Percentiles rank a stretch among this genome's conserved stretches.
Conservation (phyloP, 164 flowering plant species). For the Kingdonia uniflora region DNA sequence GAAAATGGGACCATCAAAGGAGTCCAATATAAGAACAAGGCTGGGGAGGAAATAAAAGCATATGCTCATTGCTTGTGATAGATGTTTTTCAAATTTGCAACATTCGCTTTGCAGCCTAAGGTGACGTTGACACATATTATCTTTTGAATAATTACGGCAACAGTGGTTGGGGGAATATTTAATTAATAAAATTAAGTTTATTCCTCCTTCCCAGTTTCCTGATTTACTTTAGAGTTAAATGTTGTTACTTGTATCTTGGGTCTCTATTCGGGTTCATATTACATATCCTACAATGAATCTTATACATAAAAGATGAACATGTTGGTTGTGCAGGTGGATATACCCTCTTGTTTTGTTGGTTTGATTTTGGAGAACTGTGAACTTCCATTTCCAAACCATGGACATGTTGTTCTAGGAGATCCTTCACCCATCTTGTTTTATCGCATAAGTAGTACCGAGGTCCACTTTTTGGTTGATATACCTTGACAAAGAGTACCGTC, state of each 20-base stretch:
- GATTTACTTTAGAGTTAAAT: no score
- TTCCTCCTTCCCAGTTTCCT: no score
- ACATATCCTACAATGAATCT: no score
- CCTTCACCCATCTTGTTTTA: slow-evolving; percentile 91
- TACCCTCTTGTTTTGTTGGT: slow-evolving; percentile 89
- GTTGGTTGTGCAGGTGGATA: slow-evolving; percentile 50
- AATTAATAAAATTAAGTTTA: no score
- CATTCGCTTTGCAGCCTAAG: slow-evolving; percentile 73
- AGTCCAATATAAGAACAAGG: slow-evolving; percentile 56
- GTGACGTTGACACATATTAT: slow-evolving; percentile 19
- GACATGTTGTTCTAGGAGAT: slow-evolving; percentile 77
- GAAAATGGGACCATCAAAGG: slow-evolving; percentile 75
- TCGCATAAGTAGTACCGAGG: slow-evolving; percentile 79
- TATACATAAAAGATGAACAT: neutral
- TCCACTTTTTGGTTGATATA: slow-evolving; percentile 89
- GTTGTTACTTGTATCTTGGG: no score
- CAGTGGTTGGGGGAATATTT: no score
- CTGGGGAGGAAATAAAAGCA: slow-evolving; percentile 51
- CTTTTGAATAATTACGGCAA: neutral
- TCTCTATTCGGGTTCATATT: no score
- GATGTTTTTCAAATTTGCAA: slow-evolving; percentile 87
- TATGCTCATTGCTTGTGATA: slow-evolving; percentile 89
- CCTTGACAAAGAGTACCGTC: slow-evolving; percentile 93
- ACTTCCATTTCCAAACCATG: slow-evolving; percentile 84
- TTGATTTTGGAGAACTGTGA: slow-evolving; percentile 73